phyloP scores from a whole-genome alignment of 108 stramenopile genomes.

The Nitzschia sp. region DNA sequence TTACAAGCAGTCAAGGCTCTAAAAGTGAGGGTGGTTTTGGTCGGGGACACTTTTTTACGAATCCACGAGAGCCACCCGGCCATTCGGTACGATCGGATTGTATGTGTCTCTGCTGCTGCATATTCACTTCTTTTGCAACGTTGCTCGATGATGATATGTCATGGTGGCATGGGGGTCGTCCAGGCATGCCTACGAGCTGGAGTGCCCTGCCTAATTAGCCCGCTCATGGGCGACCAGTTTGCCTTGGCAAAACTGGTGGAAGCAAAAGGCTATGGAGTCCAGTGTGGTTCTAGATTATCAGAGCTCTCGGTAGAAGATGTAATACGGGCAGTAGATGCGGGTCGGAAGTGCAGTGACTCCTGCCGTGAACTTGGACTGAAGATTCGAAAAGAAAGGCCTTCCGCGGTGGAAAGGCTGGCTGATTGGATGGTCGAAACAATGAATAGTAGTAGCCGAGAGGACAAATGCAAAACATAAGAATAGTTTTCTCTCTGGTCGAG shows the following conservation, averaged over 20 bases:
- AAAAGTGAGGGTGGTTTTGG: neutral
- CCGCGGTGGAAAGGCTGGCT: neutral
- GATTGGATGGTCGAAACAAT: neutral
- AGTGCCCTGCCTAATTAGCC: constrained; percentile 23
- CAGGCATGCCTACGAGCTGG: constrained; percentile 30
- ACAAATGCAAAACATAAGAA: neutral
- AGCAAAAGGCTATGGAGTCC: constrained; percentile 18
- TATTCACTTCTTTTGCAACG: constrained; percentile 26
- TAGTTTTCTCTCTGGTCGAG: neutral
- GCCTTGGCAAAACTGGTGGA: constrained; percentile 9
- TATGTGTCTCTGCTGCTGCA: constrained; percentile 10
- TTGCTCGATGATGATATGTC: constrained; percentile 31
- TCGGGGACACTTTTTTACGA: neutral
- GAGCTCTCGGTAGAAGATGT: constrained; percentile 3
- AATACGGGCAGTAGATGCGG: neutral
- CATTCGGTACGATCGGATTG: neutral
- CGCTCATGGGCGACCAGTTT: constrained; percentile 39
- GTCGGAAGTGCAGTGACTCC: neutral
- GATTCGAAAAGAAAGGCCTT: constrained; percentile 1
- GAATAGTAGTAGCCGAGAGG: neutral
- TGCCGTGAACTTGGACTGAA: constrained; percentile 3
- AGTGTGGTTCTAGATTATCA: neutral
- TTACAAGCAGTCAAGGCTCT: constrained; percentile 19
- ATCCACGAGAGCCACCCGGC: neutral
- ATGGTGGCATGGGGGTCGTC: constrained; percentile 33